Conservation (phyloP, 805 yeast genomes). For the Saccharomycopsis fibuligera region DNA sequence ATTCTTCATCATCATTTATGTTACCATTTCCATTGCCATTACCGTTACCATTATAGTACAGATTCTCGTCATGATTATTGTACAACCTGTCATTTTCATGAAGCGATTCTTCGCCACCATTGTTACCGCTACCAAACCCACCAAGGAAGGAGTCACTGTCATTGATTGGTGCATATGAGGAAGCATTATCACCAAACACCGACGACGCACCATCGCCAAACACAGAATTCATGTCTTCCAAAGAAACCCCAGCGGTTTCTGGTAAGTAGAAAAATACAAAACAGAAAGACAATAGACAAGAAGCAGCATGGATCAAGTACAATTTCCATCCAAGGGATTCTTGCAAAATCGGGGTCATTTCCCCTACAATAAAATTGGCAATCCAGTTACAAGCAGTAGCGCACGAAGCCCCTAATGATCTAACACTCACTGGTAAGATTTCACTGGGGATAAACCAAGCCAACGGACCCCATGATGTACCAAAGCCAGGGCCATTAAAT, state of each 20-base stretch:
- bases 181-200: conserved; percentile 28
- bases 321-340: conserved; percentile 73
- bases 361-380: conserved; percentile 88
- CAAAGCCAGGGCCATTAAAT: conserved; percentile 74
- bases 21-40: not conserved
- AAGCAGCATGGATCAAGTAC: conserved; percentile 73
- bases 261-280: conserved; percentile 74
- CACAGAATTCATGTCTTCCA: conserved; percentile 88
- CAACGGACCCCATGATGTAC: conserved; percentile 90
- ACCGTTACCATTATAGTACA: not conserved
- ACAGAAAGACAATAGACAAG: conserved; percentile 67
- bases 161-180: conserved; percentile 23
- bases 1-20: conserved; percentile 12
- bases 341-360: conserved; percentile 80
- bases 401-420: conserved; percentile 86
- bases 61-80: not conserved
- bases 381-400: conserved; percentile 93
- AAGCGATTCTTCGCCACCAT: conserved; percentile 6
- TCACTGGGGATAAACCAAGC: conserved; percentile 89
- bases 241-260: conserved; percentile 81
- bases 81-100: conserved; percentile 14
- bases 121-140: conserved; percentile 12
- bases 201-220: conserved; percentile 60
- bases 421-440: conserved; percentile 73
- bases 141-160: conserved; percentile 24